phyloP scores from a whole-genome alignment of 1,284 basidiomycete genomes.

The Ustilago lituana region DNA sequence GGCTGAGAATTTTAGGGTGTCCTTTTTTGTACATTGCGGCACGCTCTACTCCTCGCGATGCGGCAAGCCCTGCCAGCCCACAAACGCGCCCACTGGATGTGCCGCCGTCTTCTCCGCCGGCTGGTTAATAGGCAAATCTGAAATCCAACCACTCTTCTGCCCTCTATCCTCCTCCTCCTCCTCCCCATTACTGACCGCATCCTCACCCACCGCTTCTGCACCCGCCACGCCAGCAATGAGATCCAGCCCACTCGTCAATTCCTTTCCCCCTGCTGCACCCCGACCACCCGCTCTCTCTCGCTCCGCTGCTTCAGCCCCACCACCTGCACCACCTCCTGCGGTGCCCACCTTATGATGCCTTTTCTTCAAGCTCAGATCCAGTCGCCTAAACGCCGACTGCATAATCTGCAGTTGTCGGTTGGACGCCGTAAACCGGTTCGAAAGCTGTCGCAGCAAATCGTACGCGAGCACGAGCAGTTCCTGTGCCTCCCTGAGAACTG shows the following conservation, averaged over 20 bases:
- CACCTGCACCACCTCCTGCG: neutral
- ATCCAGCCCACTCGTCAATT: constrained; percentile 43
- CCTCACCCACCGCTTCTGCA: constrained; percentile 35
- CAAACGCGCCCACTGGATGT: constrained; percentile 42
- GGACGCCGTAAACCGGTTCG: constrained; percentile 37
- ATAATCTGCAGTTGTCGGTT: constrained; percentile 50
- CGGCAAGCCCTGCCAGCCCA: constrained; percentile 32
- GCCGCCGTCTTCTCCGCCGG: constrained; percentile 47
- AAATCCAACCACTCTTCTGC: constrained; percentile 19
- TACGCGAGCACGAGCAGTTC: constrained; percentile 47
- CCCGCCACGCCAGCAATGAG: constrained; percentile 46
- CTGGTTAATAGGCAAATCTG: constrained; percentile 46
- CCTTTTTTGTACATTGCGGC: too few relatives aligned
- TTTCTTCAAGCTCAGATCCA: constrained; percentile 42
- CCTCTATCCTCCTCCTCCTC: constrained; percentile 17
- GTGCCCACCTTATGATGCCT: constrained; percentile 23
- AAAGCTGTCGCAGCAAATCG: constrained; percentile 37
- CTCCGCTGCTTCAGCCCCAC: too few relatives aligned
- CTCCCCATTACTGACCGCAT: constrained; percentile 28
- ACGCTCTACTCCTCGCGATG: constrained; percentile 10
- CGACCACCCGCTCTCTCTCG: constrained; percentile 6
- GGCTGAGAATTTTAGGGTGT: too few relatives aligned
- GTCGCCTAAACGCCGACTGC: constrained; percentile 41
- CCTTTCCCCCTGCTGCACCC: constrained; percentile 18
- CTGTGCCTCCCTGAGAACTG: constrained; percentile 43